phyloP scores from a whole-genome alignment of 345 rosid species.

The Salix arbutifolia region DNA sequence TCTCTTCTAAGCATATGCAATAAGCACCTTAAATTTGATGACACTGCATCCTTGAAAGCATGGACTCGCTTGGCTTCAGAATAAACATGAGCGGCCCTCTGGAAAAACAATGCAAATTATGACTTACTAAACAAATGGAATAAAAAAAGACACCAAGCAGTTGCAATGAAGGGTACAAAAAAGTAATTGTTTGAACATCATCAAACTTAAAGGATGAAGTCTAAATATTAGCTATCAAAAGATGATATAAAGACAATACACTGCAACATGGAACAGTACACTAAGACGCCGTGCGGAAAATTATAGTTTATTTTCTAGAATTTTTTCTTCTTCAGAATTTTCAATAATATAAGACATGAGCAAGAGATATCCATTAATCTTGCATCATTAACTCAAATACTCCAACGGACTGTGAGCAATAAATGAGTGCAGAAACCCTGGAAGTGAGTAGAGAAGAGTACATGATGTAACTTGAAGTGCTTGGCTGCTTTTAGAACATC shows the following conservation, averaged over 20 bases:
- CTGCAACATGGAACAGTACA: neutral
- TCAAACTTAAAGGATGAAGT: neutral
- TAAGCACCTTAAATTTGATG: slow-evolving; percentile 54
- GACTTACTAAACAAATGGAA: neutral
- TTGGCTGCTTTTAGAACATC: slow-evolving; percentile 76
- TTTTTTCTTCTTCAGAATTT: no score
- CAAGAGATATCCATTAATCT: neutral
- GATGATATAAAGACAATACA: neutral
- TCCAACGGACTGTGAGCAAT: neutral
- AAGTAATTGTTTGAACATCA: neutral
- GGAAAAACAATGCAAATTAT: slow-evolving; percentile 12
- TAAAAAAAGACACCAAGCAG: neutral
- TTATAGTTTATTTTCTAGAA: neutral
- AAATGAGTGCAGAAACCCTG: neutral
- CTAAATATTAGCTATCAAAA: neutral
- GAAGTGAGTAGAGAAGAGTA: slow-evolving; percentile 7
- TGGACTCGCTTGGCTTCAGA: slow-evolving; percentile 84
- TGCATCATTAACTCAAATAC: neutral
- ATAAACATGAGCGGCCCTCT: slow-evolving; percentile 93
- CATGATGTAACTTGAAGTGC: slow-evolving; percentile 86
- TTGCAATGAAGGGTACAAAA: neutral
- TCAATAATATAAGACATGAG: neutral
- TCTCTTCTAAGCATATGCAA: neutral
- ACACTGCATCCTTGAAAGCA: slow-evolving; percentile 78
- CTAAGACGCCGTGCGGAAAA: neutral